Evolutionary conservation across 768 basidiomycete species (phyloP), one percentile per base, ranked within the genome.

Genomic region (Guyanaporus albipodus): DNA sequence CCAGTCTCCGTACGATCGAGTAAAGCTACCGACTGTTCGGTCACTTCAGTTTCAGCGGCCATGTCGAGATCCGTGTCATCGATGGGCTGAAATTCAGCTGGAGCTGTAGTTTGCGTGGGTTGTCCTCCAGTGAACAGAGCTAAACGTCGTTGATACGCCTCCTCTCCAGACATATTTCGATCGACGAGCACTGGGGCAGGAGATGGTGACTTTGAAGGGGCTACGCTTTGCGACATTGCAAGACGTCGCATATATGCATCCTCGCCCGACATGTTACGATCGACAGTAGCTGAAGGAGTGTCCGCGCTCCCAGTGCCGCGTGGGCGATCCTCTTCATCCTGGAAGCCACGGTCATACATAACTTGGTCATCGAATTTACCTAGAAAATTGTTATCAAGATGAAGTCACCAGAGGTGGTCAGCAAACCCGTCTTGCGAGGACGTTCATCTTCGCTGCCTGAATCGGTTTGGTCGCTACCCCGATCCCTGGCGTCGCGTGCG

Each of bases 241-340:
- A 89, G 72, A 19, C 89, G 81, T 24, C 86, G 83, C 57, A 82
- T 80, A 60, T 83, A 91, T 4, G 86, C 88, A 57, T 89, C 89
- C 42, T 91, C 88, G 8, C 88, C 89, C 2, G 84, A 81, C 52
- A 87, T 66, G 28, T 65, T 69, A 22, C 69, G 68, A 34, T 78
- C 73, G 4, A 77, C 61, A 6, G 68, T 53, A 3, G 67, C 66
- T n/a, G 74, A 62, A 3, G 75, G 37, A 8, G 38, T n/a, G 18
- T 58, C 43, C 11, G 34, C 19, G 28, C 38, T 59, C 26, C 59
- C 59, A 33, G 54, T 50, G 22, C 55, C 59, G 40, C 62, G 65
- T 29, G 64, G 58, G 21, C 52, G 62, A 14, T 77, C 73, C 29
- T 78, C 76, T 31, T 84, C 76, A 6, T 71, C 71, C 42, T 78